phyloP scores from a whole-genome alignment of 2,329 filamentous ascomycete species.

The Xylariomycetidae sp. region DNA sequence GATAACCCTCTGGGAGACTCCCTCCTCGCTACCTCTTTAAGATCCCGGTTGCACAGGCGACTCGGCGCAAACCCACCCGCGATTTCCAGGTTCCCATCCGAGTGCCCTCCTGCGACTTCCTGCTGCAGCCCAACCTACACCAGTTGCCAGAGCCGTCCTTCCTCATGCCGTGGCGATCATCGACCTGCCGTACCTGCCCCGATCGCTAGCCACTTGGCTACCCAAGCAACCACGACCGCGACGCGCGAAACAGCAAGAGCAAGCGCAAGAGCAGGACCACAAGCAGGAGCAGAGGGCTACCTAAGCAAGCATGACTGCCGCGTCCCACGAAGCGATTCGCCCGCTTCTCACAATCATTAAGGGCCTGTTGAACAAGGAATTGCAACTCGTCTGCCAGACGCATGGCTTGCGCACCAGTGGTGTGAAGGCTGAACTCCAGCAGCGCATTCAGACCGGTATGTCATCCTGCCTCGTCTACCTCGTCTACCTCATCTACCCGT shows the following conservation, averaged over 20 bases:
- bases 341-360: slow-evolving; percentile 38
- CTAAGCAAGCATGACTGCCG: slow-evolving; percentile 17
- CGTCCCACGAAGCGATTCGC: slow-evolving; percentile 33
- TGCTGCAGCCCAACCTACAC: too few relatives aligned
- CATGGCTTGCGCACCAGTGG: slow-evolving; percentile 74
- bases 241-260: too few relatives aligned
- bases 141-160: slow-evolving; percentile 17
- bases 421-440: slow-evolving; percentile 77
- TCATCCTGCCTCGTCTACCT: slow-evolving; percentile 17
- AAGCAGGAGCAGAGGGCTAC: slow-evolving; percentile 1
- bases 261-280: too few relatives aligned
- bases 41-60: too few relatives aligned
- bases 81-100: too few relatives aligned
- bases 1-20: too few relatives aligned
- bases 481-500: neutral
- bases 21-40: too few relatives aligned
- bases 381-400: slow-evolving; percentile 69
- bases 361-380: slow-evolving; percentile 54
- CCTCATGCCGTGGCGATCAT: slow-evolving; percentile 20
- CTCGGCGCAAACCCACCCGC: too few relatives aligned
- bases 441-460: slow-evolving; percentile 72
- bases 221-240: too few relatives aligned
- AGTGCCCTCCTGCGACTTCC: too few relatives aligned
- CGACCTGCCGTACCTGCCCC: slow-evolving; percentile 16
- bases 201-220: slow-evolving; percentile 12